phyloP scores from a whole-genome alignment of 192 early-diverging fungal species.

The Spizellomyces sp. region DNA sequence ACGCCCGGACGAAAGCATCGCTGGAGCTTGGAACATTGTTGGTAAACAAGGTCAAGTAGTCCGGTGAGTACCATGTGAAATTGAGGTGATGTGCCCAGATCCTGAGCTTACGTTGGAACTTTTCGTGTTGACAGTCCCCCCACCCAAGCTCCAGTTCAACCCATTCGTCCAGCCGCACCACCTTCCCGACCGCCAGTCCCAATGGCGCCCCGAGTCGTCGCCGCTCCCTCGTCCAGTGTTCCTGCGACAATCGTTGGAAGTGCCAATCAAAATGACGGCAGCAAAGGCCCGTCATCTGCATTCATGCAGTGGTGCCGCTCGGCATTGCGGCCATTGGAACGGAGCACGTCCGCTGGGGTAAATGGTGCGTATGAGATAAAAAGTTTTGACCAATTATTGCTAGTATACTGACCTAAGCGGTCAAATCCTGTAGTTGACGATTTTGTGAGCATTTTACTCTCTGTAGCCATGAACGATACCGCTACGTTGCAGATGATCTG shows the following conservation, averaged over 20 bases:
- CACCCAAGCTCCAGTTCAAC: conserved; percentile 7
- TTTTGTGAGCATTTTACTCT: conserved; percentile 55
- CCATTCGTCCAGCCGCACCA: not conserved
- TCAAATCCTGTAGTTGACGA: conserved; percentile 48
- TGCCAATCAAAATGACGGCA: too few relatives aligned
- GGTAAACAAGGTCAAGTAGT: conserved; percentile 44
- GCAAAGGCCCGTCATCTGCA: conserved; percentile 6
- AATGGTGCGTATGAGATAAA: conserved; percentile 35
- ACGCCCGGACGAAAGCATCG: conserved; percentile 12
- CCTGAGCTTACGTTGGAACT: too few relatives aligned
- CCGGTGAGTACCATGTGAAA: not conserved
- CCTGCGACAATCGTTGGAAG: too few relatives aligned
- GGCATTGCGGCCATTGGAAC: conserved; percentile 40
- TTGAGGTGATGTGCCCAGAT: too few relatives aligned
- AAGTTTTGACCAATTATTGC: conserved; percentile 17
- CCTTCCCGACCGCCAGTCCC: conserved; percentile 14
- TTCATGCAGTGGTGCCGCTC: conserved; percentile 50
- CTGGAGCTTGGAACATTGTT: conserved; percentile 52
- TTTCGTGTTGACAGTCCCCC: too few relatives aligned
- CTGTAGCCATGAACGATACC: conserved; percentile 41
- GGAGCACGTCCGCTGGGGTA: conserved; percentile 42
- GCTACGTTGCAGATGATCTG: conserved; percentile 49
- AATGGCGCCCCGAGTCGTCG: not conserved
- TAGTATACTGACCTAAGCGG: not conserved
- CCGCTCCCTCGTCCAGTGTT: not conserved